A percentile compares a stretch with the other conserved stretches of the same genome.
These are phyloP conservation scores for Apiospora hydei DNA, from an alignment of 2,329 filamentous ascomycete species.

Conservation along the genomic window DNA sequence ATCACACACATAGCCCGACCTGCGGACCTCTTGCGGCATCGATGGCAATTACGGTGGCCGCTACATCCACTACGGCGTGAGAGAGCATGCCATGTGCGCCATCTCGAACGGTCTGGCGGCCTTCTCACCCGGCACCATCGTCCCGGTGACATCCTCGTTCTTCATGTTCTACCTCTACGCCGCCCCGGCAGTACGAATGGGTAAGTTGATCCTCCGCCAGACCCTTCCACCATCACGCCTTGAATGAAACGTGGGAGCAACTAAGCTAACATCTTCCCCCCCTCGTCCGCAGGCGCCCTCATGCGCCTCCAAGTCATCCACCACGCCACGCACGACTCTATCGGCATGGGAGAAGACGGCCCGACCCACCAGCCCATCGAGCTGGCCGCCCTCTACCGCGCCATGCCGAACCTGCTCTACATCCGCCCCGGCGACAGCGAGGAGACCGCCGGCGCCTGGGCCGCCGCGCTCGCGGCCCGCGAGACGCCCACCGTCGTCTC, in stretches of 20 bases:
- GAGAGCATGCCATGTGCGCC: constrained; percentile 67
- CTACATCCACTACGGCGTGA: constrained; percentile 60
- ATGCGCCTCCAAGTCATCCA: constrained; percentile 58
- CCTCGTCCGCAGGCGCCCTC: constrained; percentile 45
- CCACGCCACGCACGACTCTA: constrained; percentile 60
- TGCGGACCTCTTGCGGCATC: constrained; percentile 34
- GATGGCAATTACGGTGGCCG: constrained; percentile 28
- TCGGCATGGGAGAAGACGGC: constrained; percentile 61
- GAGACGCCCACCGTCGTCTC: constrained; percentile 52
- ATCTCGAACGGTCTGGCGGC: constrained; percentile 67
- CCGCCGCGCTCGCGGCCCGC: constrained; percentile 43
- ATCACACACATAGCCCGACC: constrained; percentile 29
- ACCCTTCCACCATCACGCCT: too few relatives aligned
- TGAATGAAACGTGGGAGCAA: too few relatives aligned
- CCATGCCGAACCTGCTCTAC: constrained; percentile 62
- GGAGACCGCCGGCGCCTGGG: constrained; percentile 56
- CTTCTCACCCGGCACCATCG: constrained; percentile 55
- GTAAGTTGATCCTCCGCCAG: too few relatives aligned
- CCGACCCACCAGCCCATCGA: constrained; percentile 65
- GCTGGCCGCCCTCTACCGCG: constrained; percentile 56
- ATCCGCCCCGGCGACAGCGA: constrained; percentile 62
- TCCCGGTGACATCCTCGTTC: constrained; percentile 62
- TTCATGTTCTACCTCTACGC: constrained; percentile 64
- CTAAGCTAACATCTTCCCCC: background rate
- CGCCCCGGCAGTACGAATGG: constrained; percentile 61